Evolutionary conservation across 2,329 filamentous ascomycete species (phyloP).

Genomic region (Xylariaceae sp.): DNA sequence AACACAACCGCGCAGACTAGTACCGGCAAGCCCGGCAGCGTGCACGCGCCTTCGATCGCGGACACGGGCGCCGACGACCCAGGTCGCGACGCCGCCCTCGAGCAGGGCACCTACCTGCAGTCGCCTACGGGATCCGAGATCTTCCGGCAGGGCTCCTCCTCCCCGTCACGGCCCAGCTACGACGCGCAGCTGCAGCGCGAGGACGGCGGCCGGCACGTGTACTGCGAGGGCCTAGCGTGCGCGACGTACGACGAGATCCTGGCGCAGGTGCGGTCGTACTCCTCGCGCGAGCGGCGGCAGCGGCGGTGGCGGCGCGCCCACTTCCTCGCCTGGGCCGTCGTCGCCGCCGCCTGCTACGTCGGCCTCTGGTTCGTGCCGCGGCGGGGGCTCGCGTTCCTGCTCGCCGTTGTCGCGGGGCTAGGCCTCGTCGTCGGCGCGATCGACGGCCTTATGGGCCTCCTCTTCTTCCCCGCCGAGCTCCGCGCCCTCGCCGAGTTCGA

Average conservation of each 20-base stretch:
- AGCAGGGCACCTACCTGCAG: slow-evolving; percentile 44
- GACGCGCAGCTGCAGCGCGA: slow-evolving; percentile 34
- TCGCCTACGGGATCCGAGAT: slow-evolving; percentile 40
- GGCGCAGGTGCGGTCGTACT: slow-evolving; percentile 69
- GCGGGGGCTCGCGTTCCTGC: slow-evolving; percentile 72
- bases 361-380: slow-evolving; percentile 87
- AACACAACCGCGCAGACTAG: too few species aligned
- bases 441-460: slow-evolving; percentile 81
- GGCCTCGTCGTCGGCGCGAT: slow-evolving; percentile 75
- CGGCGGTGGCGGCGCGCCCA: slow-evolving; percentile 72
- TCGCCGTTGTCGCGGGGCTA: slow-evolving; percentile 79
- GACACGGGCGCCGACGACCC: slow-evolving; percentile 16
- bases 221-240: slow-evolving; percentile 44
- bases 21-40: neutral
- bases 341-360: slow-evolving; percentile 75
- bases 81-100: slow-evolving; percentile 33
- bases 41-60: slow-evolving; percentile 14
- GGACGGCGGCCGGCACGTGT: slow-evolving; percentile 13
- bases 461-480: slow-evolving; percentile 86
- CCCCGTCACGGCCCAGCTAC: slow-evolving; percentile 32
- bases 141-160: slow-evolving; percentile 24
- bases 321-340: slow-evolving; percentile 67
- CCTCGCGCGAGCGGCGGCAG: slow-evolving; percentile 70
- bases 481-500: slow-evolving; percentile 86
- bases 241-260: slow-evolving; percentile 74